Base-by-base conservation (phyloP, 257 asterid species). In the Ballota nigra region DNA sequence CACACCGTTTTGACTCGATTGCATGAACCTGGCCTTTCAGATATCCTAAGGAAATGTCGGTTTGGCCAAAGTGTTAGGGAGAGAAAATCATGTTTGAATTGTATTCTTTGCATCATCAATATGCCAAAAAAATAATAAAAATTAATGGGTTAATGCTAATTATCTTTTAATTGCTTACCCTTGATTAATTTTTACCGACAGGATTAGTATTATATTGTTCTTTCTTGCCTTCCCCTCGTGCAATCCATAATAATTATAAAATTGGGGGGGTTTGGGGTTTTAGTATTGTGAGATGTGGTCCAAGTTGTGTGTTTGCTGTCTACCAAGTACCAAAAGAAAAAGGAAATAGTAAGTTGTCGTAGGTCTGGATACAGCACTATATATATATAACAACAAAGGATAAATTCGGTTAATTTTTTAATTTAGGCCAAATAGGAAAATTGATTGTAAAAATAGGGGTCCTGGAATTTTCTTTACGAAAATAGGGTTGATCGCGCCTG, bases 41-140 rank as follows among this genome's bases (percentile, higher is more conserved):
- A 23, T 31, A 28, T 23, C 19, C 6, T 7, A 60, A 68, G 63
- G 33, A 75, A 69, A 80, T 68, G 91, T 87, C 85, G 88, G 87
- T 87, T 79, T 47, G 52, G 49, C n/a, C 16, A 41, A 31, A 31
- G 68, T 24, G 40, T 43, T 8, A 15, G 74, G n/a, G 47, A 28
- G 63, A 41, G 79, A 66, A 20, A 24, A 65, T 33, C 75, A 40
- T 58, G 70, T 69, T 60, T 33, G 85, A 79, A 65, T 77, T 83
- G 78, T 68, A 62, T 75, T 76, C 2, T 63, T 22, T 73, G 43
- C 68, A 40, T 52, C 61, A 63, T 52, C 52, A 47, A n/a, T n/a
- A n/a, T n/a, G n/a, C n/a, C n/a, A n/a, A n/a, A n/a, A n/a, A n/a
- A n/a, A n/a, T n/a, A n/a, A n/a, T n/a, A n/a, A 8, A 5, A 16